Evolutionary conservation across 164 flowering plant genomes (phyloP).

Genomic region (Platanus orientalis): DNA sequence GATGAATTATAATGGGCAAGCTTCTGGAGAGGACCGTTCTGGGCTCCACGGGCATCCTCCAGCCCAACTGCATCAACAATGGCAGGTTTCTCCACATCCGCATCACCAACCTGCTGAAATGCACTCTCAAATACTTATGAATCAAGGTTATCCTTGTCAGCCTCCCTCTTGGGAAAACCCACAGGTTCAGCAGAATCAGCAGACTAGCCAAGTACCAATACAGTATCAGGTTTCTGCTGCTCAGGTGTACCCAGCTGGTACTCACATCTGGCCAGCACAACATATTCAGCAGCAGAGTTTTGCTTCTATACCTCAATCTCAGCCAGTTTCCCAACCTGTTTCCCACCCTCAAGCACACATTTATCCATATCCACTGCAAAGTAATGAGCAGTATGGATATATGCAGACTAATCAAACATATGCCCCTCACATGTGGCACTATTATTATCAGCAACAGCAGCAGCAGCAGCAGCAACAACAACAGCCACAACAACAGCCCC

Average conservation of each 20-base stretch:
- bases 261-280: slow-evolving; percentile 31
- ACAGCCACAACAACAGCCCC: slow-evolving; percentile 17
- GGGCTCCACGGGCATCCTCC: slow-evolving; percentile 23
- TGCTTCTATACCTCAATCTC: slow-evolving; percentile 29
- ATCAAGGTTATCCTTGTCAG: slow-evolving; percentile 24
- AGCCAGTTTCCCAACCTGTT: slow-evolving; percentile 25
- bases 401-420: slow-evolving; percentile 40
- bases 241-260: slow-evolving; percentile 21
- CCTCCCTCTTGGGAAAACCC: slow-evolving; percentile 20
- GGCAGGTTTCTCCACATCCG: slow-evolving; percentile 26
- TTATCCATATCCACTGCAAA: slow-evolving; percentile 31
- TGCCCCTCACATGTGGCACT: slow-evolving; percentile 58
- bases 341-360: slow-evolving; percentile 32
- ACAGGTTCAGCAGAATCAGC: slow-evolving; percentile 27
- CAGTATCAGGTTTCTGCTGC: slow-evolving; percentile 23
- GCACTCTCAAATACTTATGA: slow-evolving; percentile 20
- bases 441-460: slow-evolving; percentile 60
- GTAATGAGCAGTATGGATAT: slow-evolving; percentile 30
- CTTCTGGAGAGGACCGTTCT: slow-evolving; percentile 19
- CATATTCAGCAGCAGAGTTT: slow-evolving; percentile 34
- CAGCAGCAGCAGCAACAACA: slow-evolving; percentile 32
- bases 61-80: slow-evolving; percentile 27
- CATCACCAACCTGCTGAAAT: slow-evolving; percentile 19
- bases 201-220: slow-evolving; percentile 21
- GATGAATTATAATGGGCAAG: slow-evolving; percentile 18